Evolutionary conservation across 2,329 filamentous ascomycete species (phyloP).

Genomic region (Fusarium equiseti): DNA sequence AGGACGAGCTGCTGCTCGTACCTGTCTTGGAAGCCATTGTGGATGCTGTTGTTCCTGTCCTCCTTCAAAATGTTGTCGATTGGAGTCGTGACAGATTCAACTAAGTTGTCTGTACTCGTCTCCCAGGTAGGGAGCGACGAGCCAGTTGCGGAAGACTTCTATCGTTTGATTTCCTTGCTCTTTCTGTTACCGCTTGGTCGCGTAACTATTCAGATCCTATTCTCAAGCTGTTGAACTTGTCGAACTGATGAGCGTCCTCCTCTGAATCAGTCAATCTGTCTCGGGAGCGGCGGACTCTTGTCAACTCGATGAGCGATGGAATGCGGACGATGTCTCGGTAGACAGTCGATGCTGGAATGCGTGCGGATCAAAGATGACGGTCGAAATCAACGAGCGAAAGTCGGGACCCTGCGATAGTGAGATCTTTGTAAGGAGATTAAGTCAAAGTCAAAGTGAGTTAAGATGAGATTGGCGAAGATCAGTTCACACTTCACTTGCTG

Average conservation of each 20-base stretch:
- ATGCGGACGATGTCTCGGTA: conserved; percentile 42
- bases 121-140: conserved; percentile 44
- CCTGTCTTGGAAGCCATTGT: conserved; percentile 46
- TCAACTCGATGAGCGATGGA: conserved; percentile 30
- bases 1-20: conserved; percentile 44
- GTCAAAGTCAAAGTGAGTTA: conserved; percentile 14
- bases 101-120: conserved; percentile 41
- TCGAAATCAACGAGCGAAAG: conserved; percentile 46
- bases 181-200: conserved; percentile 23
- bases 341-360: conserved; percentile 41
- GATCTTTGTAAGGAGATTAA: conserved; percentile 30
- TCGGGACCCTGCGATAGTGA: conserved; percentile 44
- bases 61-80: conserved; percentile 26
- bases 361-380: conserved; percentile 34
- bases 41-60: conserved; percentile 32
- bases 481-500: conserved; percentile 45
- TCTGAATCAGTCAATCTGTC: conserved; percentile 34
- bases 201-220: conserved; percentile 11
- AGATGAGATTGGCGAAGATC: conserved; percentile 29
- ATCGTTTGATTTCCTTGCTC: conserved; percentile 27
- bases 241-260: conserved; percentile 13
- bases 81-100: conserved; percentile 28
- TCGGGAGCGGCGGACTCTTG: conserved; percentile 29
- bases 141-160: conserved; percentile 29
- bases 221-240: conserved; percentile 3